A percentile compares a stretch with the other conserved stretches of the same genome.
Conservation (phyloP, 2,329 filamentous ascomycete genomes). For the Nannizzia gypsea region DNA sequence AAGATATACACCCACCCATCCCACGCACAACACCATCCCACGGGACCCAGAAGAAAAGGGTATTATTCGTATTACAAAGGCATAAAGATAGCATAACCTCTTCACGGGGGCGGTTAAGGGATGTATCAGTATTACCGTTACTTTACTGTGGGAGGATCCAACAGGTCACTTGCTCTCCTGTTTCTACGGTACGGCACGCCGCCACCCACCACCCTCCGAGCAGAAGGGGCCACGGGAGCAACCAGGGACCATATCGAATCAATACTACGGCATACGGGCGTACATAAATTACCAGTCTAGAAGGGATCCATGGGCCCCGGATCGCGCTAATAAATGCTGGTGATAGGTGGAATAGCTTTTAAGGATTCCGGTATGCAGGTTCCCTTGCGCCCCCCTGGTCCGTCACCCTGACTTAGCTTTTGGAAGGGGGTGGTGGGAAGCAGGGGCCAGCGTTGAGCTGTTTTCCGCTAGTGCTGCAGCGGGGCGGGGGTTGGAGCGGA, state of each 20-base stretch:
- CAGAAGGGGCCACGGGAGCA: no score
- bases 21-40: neutral
- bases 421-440: no score
- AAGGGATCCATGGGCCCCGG: constrained; percentile 3
- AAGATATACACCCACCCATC: neutral
- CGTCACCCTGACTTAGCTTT: neutral
- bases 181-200: no score
- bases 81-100: neutral
- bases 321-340: neutral
- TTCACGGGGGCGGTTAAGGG: neutral
- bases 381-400: constrained; percentile 1
- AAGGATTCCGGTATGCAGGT: neutral
- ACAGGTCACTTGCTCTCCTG: neutral
- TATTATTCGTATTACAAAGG: constrained; percentile 4
- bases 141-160: neutral
- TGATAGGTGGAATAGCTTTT: constrained; percentile 4
- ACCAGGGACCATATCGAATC: neutral
- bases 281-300: constrained; percentile 2
- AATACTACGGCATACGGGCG: neutral
- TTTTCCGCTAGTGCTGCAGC: neutral
- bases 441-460: neutral
- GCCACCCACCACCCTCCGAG: no score
- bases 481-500: neutral
- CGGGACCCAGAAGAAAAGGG: neutral
- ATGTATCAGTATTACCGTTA: neutral